Evolutionary conservation across 2,329 filamentous ascomycete genomes (phyloP).

Genomic region (Fusarium secorum): DNA sequence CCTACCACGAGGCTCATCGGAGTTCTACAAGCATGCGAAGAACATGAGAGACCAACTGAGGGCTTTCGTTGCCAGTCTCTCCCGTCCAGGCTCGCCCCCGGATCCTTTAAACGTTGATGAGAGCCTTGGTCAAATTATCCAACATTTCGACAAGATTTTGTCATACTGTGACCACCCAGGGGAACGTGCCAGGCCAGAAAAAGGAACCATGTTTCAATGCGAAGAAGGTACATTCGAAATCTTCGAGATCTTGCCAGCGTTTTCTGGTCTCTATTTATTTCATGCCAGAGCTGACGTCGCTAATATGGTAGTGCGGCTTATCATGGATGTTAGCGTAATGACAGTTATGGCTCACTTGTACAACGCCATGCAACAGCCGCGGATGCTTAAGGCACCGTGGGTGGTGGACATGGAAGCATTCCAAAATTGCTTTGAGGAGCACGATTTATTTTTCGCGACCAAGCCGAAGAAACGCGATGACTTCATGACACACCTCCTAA

Average conservation of each 20-base stretch:
- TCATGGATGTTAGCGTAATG: background rate
- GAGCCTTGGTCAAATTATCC: background rate
- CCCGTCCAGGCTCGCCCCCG: background rate
- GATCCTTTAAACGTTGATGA: background rate
- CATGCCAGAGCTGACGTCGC: background rate
- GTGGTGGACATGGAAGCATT: background rate
- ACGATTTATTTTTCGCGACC: background rate
- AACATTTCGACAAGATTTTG: background rate
- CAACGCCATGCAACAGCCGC: background rate
- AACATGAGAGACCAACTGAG: background rate
- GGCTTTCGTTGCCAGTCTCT: background rate
- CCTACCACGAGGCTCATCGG: background rate
- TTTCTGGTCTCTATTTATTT: background rate
- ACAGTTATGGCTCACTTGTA: background rate
- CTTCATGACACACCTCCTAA: background rate
- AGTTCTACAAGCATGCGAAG: background rate
- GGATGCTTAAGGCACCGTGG: background rate
- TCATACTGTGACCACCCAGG: background rate
- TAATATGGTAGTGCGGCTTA: background rate
- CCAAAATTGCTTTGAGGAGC: background rate
- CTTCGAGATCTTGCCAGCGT: background rate
- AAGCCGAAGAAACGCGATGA: background rate
- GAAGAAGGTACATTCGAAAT: background rate
- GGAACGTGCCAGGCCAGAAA: background rate
- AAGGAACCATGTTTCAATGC: background rate